Percentiles rank a stretch among this genome's conserved stretches.
These are phyloP conservation scores for Penicillium cinerascens DNA, from an alignment of 495 filamentous ascomycete species.

Conservation along the genomic window DNA sequence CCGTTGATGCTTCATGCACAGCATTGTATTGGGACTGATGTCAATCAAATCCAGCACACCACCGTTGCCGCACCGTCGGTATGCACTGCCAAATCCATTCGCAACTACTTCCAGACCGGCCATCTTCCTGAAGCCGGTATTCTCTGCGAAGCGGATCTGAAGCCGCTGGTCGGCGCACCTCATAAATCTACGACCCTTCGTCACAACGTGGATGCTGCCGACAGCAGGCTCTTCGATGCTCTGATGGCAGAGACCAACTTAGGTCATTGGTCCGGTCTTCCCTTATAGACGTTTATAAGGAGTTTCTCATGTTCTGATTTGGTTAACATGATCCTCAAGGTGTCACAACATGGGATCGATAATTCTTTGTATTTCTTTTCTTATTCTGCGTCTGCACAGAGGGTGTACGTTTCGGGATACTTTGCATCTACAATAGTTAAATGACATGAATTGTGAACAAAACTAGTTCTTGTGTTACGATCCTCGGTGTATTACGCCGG, in stretches of 20 bases:
- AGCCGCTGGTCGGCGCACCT: constrained; percentile 25
- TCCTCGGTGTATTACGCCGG: neutral
- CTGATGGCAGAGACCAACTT: constrained; percentile 17
- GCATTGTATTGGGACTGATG: neutral
- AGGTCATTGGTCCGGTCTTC: constrained; percentile 6
- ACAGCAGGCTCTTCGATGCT: constrained; percentile 21
- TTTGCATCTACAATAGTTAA: neutral
- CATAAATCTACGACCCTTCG: neutral
- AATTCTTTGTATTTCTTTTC: no score
- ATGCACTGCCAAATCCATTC: constrained; percentile 43
- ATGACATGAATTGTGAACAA: neutral
- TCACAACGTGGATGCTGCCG: constrained; percentile 8
- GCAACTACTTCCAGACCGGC: constrained; percentile 47
- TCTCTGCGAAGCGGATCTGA: constrained; percentile 38
- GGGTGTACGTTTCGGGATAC: neutral
- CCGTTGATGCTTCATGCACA: neutral
- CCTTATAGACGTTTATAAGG: neutral
- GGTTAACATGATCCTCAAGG: neutral
- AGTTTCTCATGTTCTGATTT: neutral
- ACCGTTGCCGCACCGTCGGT: constrained; percentile 44
- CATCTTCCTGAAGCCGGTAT: constrained; percentile 39
- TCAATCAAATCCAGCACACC: constrained; percentile 36
- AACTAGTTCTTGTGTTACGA: neutral
- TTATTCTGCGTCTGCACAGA: no score
- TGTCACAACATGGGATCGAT: neutral